Evolutionary conservation across 2,329 filamentous ascomycete species (phyloP), one percentile per base, ranked within the genome.

Genomic region (Cadophora gregata): DNA sequence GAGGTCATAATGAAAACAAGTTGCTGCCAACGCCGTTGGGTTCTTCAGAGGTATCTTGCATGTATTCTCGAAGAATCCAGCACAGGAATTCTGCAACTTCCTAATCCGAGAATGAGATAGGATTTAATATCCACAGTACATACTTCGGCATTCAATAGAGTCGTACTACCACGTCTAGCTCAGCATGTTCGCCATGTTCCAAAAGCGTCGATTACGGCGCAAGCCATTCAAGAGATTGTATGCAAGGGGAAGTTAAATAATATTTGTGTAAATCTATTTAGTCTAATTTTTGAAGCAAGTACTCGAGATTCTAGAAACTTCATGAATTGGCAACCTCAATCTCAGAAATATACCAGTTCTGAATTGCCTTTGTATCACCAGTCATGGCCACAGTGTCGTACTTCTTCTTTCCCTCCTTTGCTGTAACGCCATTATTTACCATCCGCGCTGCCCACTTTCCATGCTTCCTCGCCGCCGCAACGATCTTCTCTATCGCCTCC

Each of bases 391-490:
- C 80, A 0, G 78, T 82, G 66, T 84, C 81, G 72, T 79, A 84
- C 16, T 56, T 72, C 33, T 74, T 64, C 55, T 74, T 73, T 7
- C 72, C 77, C 67, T 81, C 76, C 76, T 83, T 83, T 4, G 79
- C 78, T 59, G 72, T 67, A 2, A 73, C 72, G 56, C 81, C 80
- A 71, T 84, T 78, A 66, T 83, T 83, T 0, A 80, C 79, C 78
- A 85, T 79, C 1, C 82, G 78, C 0, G 78, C 83, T 4, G 79
- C 79, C 83, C 81, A 84, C 75, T 86, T 86, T 3, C 83, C 83
- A 69, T 85, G 77, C 70, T 79, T 81, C 48, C 78, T 73, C 0
- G 80, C 83, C 9, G 83, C 81, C 27, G 76, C 72, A 3, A 82
- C 77, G 33, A 83, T 80, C 71, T 79, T 83, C 48, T 82, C 78